Evolutionary conservation across 257 asterid species (phyloP).

Genomic region (Solanum chilense): DNA sequence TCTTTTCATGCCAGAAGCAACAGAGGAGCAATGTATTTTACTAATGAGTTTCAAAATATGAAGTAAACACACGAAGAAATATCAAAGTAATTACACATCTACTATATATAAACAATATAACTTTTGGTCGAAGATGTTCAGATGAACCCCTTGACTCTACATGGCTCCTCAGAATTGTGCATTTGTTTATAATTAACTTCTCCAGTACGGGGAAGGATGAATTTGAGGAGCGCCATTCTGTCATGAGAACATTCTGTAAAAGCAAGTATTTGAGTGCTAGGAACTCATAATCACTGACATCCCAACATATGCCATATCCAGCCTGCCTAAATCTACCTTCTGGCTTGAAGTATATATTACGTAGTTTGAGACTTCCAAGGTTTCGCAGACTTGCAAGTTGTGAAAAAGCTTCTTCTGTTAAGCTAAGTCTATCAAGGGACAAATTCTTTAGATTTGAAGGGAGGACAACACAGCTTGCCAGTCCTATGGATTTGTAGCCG

Average conservation of each 20-base stretch:
- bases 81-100: neutral
- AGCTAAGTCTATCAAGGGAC: neutral
- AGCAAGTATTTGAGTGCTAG: neutral
- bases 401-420: neutral
- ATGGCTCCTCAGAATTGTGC: neutral
- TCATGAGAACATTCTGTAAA: neutral
- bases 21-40: fast-evolving
- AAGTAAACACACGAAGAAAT: neutral
- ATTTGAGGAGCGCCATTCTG: neutral
- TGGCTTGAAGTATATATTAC: neutral
- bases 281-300: neutral
- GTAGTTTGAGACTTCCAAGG: neutral
- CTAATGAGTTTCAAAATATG: too few relatives aligned
- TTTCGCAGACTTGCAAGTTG: neutral
- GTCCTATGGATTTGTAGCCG: neutral
- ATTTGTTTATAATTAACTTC: neutral
- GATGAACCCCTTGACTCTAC: neutral
- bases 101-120: too few relatives aligned
- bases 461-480: neutral
- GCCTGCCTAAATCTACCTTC: neutral
- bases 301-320: neutral
- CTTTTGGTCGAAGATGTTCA: neutral
- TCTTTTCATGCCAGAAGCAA: neutral
- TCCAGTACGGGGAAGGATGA: neutral
- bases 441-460: neutral